Evolutionary conservation across 768 basidiomycete genomes (phyloP), one percentile per base, ranked within the genome.

Genomic region (Crepidotus variabilis): DNA sequence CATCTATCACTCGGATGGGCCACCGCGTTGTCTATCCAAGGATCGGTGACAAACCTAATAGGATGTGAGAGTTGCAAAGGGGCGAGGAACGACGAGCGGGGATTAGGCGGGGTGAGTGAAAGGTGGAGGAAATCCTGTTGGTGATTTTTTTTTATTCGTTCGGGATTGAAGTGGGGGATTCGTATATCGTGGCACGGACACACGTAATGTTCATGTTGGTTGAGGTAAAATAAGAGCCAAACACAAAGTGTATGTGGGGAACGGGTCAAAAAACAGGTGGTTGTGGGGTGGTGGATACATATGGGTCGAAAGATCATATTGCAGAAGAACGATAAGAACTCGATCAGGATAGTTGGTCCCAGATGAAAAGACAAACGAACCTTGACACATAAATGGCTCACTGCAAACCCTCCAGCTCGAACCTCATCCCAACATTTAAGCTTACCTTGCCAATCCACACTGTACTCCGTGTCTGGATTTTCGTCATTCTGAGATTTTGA

Each of bases 381-480:
- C 78, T 80, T 80, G 50, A 86, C 76, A 1, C 69, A 64, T 55
- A 86, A 66, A 51, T 70, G 69, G 47, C 67, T 73, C 3, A 73
- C 71, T 55, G 58, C 69, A 67, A 86, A 85, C 11, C 79, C 72
- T 14, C 76, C 77, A 33, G 68, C 68, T 1, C 65, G 70, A 34
- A 78, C 70, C 43, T 78, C 74, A 34, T 67, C 63, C 51, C 63
- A 65, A 56, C 75, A 77, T 47, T 68, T 70, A 32, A 83, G 69
- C 51, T 79, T 75, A 3, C 84, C 84, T 54, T 81, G 78, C 77
- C 83, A 86, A 58, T 84, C 81, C 8, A 81, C 67, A 55, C 71
- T 70, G 11, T 75, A n/a, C 22, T 68, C 72, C 20, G 32, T 47
- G n/a, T 57, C 55, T 18, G 48, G 45, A 14, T 50, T 48, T 34